Conservation (phyloP, 164 flowering plant genomes). For the Cinnamomum micranthum region DNA sequence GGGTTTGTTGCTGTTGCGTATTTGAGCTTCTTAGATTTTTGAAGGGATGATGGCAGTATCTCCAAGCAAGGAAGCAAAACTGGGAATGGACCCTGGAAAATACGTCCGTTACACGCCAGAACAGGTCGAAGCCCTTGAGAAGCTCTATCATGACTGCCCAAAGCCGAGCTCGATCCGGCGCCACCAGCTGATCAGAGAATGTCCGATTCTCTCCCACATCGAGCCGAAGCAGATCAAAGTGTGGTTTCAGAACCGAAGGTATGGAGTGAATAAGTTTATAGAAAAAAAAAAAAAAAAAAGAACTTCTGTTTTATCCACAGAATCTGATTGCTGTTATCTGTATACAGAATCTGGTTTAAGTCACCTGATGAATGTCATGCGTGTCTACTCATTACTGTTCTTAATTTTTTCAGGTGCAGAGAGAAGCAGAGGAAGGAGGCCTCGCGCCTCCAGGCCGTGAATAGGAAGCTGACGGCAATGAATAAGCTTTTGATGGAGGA, state of each 20-base stretch:
- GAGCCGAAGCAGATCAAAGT: conserved; percentile 98
- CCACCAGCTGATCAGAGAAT: conserved; percentile 94
- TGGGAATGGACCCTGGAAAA: conserved; percentile 74
- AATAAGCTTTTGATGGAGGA: conserved; percentile 96
- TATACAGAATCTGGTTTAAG: neutral
- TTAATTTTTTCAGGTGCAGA: conserved; percentile 54
- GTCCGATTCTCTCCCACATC: conserved; percentile 89
- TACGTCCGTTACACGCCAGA: conserved; percentile 96
- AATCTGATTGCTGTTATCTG: neutral
- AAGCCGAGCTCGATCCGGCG: conserved; percentile 93
- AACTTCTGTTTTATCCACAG: neutral
- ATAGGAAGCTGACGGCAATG: conserved; percentile 88
- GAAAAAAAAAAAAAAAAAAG: too few relatives aligned
- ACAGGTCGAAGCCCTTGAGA: conserved; percentile 99
- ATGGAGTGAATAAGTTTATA: neutral
- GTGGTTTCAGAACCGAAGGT: conserved; percentile 99
- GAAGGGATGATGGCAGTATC: conserved; percentile 39
- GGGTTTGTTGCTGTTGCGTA: neutral
- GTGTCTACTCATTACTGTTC: neutral
- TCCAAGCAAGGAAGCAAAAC: conserved; percentile 77
- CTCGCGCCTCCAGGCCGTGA: conserved; percentile 78
- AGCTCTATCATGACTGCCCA: conserved; percentile 93
- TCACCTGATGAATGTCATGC: neutral
- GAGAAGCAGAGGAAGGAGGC: conserved; percentile 97
- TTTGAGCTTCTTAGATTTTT: conserved; percentile 7